Evolutionary conservation across 2,329 filamentous ascomycete genomes (phyloP).

Genomic region (Pseudohalonectria lignicola): DNA sequence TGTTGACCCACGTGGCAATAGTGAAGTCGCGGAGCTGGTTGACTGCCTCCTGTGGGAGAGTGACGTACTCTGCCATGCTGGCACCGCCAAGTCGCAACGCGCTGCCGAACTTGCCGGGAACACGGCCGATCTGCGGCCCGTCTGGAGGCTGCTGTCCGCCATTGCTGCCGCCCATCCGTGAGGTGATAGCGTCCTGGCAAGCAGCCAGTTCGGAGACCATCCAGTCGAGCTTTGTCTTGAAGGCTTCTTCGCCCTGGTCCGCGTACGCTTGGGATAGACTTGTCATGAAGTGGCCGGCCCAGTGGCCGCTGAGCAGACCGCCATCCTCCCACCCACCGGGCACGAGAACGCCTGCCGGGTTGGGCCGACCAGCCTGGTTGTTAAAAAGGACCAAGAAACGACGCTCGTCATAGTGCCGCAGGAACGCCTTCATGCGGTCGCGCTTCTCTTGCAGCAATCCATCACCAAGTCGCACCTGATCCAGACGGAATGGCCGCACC

Average conservation of each 20-base stretch:
- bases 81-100: slow-evolving; percentile 6
- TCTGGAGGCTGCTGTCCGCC: slow-evolving; percentile 1
- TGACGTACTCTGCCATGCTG: slow-evolving; percentile 8
- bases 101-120: slow-evolving; percentile 9
- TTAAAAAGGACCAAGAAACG: slow-evolving; percentile 20
- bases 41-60: slow-evolving; percentile 10
- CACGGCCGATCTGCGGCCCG: slow-evolving; percentile 6
- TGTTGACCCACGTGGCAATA: slow-evolving; percentile 10
- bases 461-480: slow-evolving; percentile 17
- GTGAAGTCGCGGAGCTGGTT: slow-evolving; percentile 12
- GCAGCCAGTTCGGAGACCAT: slow-evolving; percentile 18
- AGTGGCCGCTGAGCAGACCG: slow-evolving; percentile 20
- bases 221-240: slow-evolving; percentile 20
- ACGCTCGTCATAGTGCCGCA: slow-evolving; percentile 17
- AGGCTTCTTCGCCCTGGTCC: slow-evolving; percentile 16
- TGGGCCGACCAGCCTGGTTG: slow-evolving; percentile 18
- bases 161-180: slow-evolving; percentile 11
- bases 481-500: slow-evolving; percentile 19
- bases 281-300: slow-evolving; percentile 21
- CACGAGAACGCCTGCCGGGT: slow-evolving; percentile 12
- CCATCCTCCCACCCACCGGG: slow-evolving; percentile 23
- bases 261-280: slow-evolving; percentile 19
- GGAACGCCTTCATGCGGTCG: slow-evolving; percentile 17
- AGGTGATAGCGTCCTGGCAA: slow-evolving; percentile 18
- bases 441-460: slow-evolving; percentile 21